Evolutionary conservation across 2,329 filamentous ascomycete genomes (phyloP), one percentile per base, ranked within the genome.

Genomic region (Cadophora gregata): DNA sequence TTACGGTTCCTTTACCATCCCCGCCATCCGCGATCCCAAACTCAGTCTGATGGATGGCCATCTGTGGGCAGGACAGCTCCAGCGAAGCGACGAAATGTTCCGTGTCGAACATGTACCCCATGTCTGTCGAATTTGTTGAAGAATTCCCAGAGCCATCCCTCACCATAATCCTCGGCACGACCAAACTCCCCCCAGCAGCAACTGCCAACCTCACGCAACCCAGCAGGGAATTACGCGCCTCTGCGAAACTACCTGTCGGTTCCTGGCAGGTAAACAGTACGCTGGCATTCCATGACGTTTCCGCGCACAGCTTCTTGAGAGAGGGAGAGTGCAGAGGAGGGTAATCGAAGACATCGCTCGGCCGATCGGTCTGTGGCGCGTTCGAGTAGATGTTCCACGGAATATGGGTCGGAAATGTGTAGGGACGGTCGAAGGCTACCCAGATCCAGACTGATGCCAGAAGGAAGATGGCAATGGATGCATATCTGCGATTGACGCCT

Each of bases 161-260:
- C 27, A 71, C 45, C 3, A 69, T 55, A n/a, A 75, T 73, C 62
- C 64, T 64, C 16, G 73, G 73, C 10, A 72, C 25, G 2, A 74
- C 68, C 21, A 75, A 48, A 42, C 69, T 68, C 12, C 67, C 75
- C 21, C 75, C 75, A 12, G 71, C 74, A 4, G 69, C 71, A 59
- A 77, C 75, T 1, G 73, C 66, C 66, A 74, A 75, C 19, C 75
- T 67, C 21, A 76, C 69, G 63, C 75, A 77, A 27, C 71, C 73
- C 14, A 77, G 68, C 12, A 77, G 68, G 31, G 72, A 74, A 55
- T 76, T 76, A 36, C 74, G 70, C 9, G 74, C 69, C 36, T 77
- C 73, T n/a, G 72, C 74, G 9, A 75, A 65, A n/a, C 69, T 70
- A 14, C 74, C 75, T 19, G 68, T 31, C 10, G 70, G 71, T 58